Percentiles rank a stretch among this genome's conserved stretches.
Conservation (phyloP, 352 stramenopile species). For the Globisporangium iwayamae region DNA sequence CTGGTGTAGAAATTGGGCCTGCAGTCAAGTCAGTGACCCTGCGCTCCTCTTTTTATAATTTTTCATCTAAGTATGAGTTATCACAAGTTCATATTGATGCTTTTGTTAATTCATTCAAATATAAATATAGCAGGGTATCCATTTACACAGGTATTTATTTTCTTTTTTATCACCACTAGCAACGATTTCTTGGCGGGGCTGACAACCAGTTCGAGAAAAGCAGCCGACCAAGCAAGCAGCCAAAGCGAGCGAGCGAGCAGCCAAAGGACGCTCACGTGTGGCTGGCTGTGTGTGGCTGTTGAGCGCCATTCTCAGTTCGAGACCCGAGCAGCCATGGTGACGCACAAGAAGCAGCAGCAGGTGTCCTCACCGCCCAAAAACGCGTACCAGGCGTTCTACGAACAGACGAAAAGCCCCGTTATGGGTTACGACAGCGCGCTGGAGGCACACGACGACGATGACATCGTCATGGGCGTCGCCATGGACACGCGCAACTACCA, state of each 20-base stretch:
- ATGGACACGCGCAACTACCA: slow-evolving; percentile 66
- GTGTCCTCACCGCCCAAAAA: slow-evolving; percentile 11
- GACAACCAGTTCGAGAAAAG: slow-evolving; percentile 6
- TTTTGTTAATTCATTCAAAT: neutral
- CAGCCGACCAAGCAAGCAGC: neutral
- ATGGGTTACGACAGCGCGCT: neutral
- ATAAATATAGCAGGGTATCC: neutral
- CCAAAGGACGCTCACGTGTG: neutral
- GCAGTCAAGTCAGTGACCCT: neutral
- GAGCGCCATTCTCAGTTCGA: neutral
- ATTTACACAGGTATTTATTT: neutral
- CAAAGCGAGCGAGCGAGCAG: neutral
- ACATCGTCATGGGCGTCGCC: slow-evolving; percentile 36
- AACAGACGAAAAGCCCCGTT: slow-evolving; percentile 15
- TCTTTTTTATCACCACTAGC: neutral
- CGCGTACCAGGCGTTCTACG: slow-evolving; percentile 15
- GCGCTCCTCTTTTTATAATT: neutral
- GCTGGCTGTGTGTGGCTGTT: neutral
- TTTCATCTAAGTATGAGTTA: neutral
- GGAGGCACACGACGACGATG: slow-evolving; percentile 1
- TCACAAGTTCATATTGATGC: neutral
- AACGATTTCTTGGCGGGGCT: neutral
- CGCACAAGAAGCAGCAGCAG: slow-evolving; percentile 9
- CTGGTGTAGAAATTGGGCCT: neutral
- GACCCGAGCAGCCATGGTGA: neutral